Evolutionary conservation across 140 eudicot genomes (phyloP).

Genomic region (Erigeron philadelphicus): DNA sequence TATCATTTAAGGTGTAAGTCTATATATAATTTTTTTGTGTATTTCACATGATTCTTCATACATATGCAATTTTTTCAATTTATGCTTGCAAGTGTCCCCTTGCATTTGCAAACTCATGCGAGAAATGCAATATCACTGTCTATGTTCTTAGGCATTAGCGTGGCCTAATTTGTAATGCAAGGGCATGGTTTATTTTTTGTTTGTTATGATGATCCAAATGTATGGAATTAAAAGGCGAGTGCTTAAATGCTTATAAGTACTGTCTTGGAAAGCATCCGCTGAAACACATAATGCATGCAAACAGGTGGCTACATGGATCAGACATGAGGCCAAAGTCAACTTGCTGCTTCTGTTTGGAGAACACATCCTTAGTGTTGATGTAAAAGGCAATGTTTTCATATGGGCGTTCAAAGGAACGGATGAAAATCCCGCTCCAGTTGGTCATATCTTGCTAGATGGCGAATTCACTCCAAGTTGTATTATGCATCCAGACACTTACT

Average conservation of each 20-base stretch:
- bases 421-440: slow-evolving; percentile 61
- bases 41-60: background rate
- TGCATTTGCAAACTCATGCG: background rate
- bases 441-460: slow-evolving; percentile 55
- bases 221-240: background rate
- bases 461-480: slow-evolving; percentile 74
- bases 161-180: background rate
- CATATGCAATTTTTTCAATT: background rate
- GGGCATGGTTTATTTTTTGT: background rate
- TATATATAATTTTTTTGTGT: background rate
- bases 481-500: slow-evolving; percentile 95
- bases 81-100: background rate
- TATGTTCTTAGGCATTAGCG: no score
- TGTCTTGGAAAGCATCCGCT: background rate
- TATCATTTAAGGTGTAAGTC: background rate
- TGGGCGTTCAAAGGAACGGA: slow-evolving; percentile 87
- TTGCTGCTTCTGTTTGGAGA: slow-evolving; percentile 78
- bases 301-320: slow-evolving; percentile 94
- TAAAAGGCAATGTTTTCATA: slow-evolving; percentile 62
- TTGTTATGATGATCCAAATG: background rate
- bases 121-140: background rate
- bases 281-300: slow-evolving; percentile 6
- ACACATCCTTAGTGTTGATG: slow-evolving; percentile 72
- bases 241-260: background rate
- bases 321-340: slow-evolving; percentile 73